Evolutionary conservation across 441 rosid species (phyloP).

Genomic region (Pelargonium fulgidum): DNA sequence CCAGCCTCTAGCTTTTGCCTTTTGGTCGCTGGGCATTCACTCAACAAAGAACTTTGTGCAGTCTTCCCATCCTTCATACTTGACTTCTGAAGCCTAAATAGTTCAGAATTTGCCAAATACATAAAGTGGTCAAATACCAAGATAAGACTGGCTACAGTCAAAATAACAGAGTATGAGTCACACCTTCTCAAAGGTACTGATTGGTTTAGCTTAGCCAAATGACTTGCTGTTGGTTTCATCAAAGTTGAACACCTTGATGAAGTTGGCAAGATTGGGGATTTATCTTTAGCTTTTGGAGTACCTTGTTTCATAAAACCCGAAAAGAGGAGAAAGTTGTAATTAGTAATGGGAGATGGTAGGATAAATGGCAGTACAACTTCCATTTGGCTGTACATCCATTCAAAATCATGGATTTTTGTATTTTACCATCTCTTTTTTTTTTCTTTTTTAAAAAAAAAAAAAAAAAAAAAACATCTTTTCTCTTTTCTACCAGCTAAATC

Average conservation of each 20-base stretch:
- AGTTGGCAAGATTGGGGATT: constrained; percentile 25
- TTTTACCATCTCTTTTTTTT: too few species aligned
- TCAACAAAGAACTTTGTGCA: constrained; percentile 26
- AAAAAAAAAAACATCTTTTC: neutral
- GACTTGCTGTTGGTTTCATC: constrained; percentile 58
- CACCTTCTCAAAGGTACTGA: constrained; percentile 40
- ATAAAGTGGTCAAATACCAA: neutral
- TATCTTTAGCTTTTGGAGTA: constrained; percentile 16
- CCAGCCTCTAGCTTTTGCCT: constrained; percentile 64
- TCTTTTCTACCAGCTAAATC: too few species aligned
- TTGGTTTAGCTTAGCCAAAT: constrained; percentile 51
- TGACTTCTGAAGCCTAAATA: constrained; percentile 34
- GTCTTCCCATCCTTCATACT: constrained; percentile 25
- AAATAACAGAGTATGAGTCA: neutral
- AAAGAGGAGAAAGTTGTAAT: neutral
- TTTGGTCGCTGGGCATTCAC: constrained; percentile 41
- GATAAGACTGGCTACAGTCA: neutral
- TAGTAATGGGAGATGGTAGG: neutral
- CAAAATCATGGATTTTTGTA: too few species aligned
- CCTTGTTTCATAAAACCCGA: constrained; percentile 25
- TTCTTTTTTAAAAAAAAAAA: too few species aligned
- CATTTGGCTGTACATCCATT: too few species aligned
- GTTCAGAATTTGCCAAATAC: constrained; percentile 10
- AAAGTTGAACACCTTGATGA: constrained; percentile 41
- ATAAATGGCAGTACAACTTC: too few species aligned